Percentiles rank a stretch among this genome's conserved stretches.
phyloP scores from a whole-genome alignment of 2,329 filamentous ascomycete genomes.

The Xylariaceae sp. region DNA sequence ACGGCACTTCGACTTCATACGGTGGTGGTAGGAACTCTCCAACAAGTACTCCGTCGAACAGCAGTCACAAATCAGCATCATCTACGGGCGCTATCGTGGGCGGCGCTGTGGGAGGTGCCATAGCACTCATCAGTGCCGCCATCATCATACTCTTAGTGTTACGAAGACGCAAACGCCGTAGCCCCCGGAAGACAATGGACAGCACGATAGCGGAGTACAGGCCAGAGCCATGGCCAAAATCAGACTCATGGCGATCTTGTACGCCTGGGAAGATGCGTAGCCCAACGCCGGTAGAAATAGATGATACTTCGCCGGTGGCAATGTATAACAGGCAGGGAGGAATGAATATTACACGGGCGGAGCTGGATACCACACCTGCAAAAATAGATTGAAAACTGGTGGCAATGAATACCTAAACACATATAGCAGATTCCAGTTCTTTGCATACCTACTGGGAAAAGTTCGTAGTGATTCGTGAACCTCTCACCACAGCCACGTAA shows the following conservation, averaged over 20 bases:
- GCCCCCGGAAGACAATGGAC: constrained; percentile 2
- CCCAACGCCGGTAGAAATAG: constrained; percentile 19
- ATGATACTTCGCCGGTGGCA: constrained; percentile 21
- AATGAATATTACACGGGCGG: constrained; percentile 8
- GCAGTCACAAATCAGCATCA: background rate
- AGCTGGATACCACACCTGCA: background rate
- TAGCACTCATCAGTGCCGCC: constrained; percentile 11
- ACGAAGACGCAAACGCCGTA: constrained; percentile 12
- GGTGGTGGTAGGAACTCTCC: constrained; percentile 10
- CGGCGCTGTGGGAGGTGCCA: constrained; percentile 30
- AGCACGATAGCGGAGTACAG: constrained; percentile 31
- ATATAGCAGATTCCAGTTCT: background rate
- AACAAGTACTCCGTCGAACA: constrained; percentile 1
- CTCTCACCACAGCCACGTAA: too few relatives aligned
- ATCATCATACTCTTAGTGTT: constrained; percentile 15
- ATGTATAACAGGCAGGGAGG: constrained; percentile 31
- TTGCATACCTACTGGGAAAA: background rate
- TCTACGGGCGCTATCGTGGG: constrained; percentile 29
- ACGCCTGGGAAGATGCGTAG: constrained; percentile 16
- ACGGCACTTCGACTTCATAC: constrained; percentile 17
- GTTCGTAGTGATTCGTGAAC: too few relatives aligned
- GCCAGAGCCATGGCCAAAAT: constrained; percentile 33
- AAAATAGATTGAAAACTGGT: background rate
- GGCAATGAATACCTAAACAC: background rate
- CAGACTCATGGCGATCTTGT: constrained; percentile 16